Evolutionary conservation across 2,329 filamentous ascomycete genomes (phyloP).

Genomic region (Chrysoporthe puriensis): DNA sequence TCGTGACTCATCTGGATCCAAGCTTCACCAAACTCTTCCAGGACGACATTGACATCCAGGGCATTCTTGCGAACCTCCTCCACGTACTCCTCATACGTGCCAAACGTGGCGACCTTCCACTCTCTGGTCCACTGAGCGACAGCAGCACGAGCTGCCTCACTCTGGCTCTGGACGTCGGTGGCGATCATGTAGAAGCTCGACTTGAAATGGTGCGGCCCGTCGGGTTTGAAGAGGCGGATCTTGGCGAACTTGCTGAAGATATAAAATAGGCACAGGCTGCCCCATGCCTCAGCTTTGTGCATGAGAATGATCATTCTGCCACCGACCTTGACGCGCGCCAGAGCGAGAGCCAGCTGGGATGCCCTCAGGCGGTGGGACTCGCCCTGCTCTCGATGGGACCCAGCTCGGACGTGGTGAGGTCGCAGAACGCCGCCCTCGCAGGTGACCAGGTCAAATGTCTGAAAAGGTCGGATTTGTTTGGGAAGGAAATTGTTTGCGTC

Average conservation of each 20-base stretch:
- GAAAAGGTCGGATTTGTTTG: constrained; percentile 43
- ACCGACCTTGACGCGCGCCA: constrained; percentile 48
- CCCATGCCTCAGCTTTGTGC: constrained; percentile 50
- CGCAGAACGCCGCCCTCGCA: constrained; percentile 54
- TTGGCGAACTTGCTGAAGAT: constrained; percentile 46
- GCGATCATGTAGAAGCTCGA: constrained; percentile 60
- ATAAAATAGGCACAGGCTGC: constrained; percentile 43
- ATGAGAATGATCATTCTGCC: constrained; percentile 56
- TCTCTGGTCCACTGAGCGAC: constrained; percentile 44
- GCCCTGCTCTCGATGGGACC: constrained; percentile 38
- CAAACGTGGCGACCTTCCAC: constrained; percentile 48
- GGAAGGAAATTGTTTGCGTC: constrained; percentile 37
- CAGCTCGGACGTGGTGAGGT: constrained; percentile 38
- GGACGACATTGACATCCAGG: constrained; percentile 32
- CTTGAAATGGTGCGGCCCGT: constrained; percentile 42
- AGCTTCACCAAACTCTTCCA: constrained; percentile 42
- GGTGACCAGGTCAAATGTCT: constrained; percentile 47
- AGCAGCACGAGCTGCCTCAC: constrained; percentile 39
- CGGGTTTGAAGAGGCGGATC: constrained; percentile 51
- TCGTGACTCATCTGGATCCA: constrained; percentile 38
- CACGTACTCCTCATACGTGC: constrained; percentile 34
- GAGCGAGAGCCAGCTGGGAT: constrained; percentile 48
- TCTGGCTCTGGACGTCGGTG: constrained; percentile 42
- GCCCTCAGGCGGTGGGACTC: constrained; percentile 45
- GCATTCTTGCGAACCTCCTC: neutral